Conservation (phyloP, 2,329 filamentous ascomycete genomes). For the Parafenestella ontariensis region DNA sequence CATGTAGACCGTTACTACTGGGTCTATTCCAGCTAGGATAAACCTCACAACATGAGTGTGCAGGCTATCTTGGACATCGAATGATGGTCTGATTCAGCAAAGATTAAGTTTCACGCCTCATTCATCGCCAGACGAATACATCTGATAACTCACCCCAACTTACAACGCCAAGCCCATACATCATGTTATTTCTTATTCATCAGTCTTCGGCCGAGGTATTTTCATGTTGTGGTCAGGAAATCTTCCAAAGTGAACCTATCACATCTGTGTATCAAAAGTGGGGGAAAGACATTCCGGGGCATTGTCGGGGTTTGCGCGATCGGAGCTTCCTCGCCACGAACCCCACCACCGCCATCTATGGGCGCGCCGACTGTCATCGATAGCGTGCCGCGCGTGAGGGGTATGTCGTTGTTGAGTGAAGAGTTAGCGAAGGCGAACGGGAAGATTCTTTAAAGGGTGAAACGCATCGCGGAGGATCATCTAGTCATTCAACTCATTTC, state of each 20-base stretch:
- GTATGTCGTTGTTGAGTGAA: background rate
- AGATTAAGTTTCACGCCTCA: no score
- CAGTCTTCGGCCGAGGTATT: background rate
- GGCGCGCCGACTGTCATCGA: background rate
- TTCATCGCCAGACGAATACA: no score
- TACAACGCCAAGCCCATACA: background rate
- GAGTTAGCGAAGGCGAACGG: background rate
- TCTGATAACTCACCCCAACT: background rate
- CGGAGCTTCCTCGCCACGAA: constrained; percentile 5
- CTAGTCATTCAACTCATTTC: background rate
- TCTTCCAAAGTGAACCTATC: background rate
- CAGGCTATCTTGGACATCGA: no score
- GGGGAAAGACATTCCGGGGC: background rate
- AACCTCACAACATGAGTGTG: no score
- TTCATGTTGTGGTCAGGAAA: background rate
- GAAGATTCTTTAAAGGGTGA: background rate
- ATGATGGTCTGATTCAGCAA: no score
- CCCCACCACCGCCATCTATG: constrained; percentile 16
- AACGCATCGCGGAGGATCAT: background rate
- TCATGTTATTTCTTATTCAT: background rate
- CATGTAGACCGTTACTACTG: no score
- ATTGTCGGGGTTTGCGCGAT: background rate
- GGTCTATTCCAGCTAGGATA: no score
- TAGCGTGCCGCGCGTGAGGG: background rate
- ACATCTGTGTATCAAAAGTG: background rate